Conservation (phyloP, 106 monocot species). For the Dendrobium nobile region DNA sequence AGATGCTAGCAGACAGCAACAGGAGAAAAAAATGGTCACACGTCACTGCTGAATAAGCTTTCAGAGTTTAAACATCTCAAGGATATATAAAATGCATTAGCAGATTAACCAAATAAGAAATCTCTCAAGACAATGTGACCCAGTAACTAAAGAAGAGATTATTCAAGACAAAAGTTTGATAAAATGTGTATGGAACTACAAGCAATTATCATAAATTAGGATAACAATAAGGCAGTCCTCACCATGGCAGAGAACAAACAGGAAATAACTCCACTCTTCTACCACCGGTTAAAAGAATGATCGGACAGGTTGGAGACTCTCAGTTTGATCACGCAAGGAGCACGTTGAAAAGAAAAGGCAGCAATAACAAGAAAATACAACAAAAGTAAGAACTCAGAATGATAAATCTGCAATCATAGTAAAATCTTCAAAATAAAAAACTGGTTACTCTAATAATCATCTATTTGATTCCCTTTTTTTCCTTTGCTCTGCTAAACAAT, state of each 20-base stretch:
- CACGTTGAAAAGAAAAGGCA: neutral
- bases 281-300: neutral
- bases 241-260: neutral
- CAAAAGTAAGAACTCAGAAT: neutral
- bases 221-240: constrained; percentile 18
- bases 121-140: too few relatives aligned
- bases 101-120: too few relatives aligned
- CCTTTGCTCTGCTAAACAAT: neutral
- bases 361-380: neutral
- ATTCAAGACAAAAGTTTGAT: too few relatives aligned
- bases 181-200: too few relatives aligned
- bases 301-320: neutral
- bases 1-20: too few relatives aligned
- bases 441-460: neutral
- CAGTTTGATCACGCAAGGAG: neutral
- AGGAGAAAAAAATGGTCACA: too few relatives aligned
- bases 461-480: neutral
- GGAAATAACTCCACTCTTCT: neutral
- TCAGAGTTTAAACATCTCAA: too few relatives aligned
- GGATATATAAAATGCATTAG: too few relatives aligned
- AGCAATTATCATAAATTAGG: neutral
- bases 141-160: too few relatives aligned
- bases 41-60: too few relatives aligned
- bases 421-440: neutral
- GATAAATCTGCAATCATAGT: neutral